Evolutionary conservation across 257 asterid species (phyloP), one percentile per base, ranked within the genome.

Genomic region (Solanum tarijense): DNA sequence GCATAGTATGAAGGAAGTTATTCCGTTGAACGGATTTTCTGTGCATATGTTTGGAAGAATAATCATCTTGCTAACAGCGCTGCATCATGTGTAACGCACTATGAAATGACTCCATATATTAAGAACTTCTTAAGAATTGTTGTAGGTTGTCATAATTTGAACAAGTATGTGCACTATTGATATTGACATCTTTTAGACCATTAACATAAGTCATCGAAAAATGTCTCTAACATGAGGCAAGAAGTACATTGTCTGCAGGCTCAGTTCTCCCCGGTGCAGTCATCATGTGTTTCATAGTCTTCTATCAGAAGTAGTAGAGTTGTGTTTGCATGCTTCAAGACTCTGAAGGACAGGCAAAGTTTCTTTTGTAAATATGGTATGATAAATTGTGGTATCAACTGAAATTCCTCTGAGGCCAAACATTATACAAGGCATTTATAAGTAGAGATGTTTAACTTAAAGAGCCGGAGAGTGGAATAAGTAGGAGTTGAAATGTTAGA

Each of bases 321-420:
- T 74, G 85, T 71, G 10, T 48, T 90, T 55, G 91, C 88, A 84
- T 87, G 86, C 92, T 90, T 83, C 87, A 84, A 82, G 89, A 41
- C 58, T 76, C 88, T 12, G 86, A 35, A 73, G 88, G 88, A 43
- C 83, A 76, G 66, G 91, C 85, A 74, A 25, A 75, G 21, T 68
- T 16, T 66, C 12, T 18, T 52, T 48, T 27, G 41, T 32, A 34
- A 23, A 23, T 68, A 25, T 60, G 25, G 38, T 48, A 5, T 21
- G 16, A 55, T 58, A 43, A 29, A 74, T 39, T 27, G 32, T 83
- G n/a, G 43, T 38, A 52, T 52, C 46, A 21, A 16, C 88, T 43
- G 32, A 86, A 21, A 34, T 32, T 75, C 58, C 85, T 46, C 11
- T 29, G 10, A 43, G 39, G 27, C 65, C 66, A 27, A 78, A 81